Conservation (phyloP, 2,329 filamentous ascomycete genomes). For the Bisporella sp. region DNA sequence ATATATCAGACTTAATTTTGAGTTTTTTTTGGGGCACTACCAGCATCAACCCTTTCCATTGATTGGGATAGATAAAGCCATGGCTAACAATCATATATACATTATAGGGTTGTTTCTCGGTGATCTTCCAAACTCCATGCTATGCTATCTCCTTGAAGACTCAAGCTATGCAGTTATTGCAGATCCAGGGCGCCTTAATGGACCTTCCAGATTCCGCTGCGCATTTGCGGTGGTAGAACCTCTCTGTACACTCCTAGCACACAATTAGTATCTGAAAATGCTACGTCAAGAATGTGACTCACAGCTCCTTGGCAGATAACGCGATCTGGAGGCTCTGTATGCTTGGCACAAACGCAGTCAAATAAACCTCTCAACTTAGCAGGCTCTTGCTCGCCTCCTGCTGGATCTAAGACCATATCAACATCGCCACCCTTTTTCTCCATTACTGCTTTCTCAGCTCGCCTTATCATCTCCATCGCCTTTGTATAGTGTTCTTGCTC, state of each 20-base stretch:
- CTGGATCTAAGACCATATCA: not conserved
- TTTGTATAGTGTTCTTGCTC: constrained; percentile 5
- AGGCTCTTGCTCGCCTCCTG: not conserved
- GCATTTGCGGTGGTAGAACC: constrained; percentile 15
- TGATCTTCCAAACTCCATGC: not conserved
- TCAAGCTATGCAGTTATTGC: constrained; percentile 8
- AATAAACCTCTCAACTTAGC: constrained; percentile 6
- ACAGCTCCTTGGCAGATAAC: constrained; percentile 15
- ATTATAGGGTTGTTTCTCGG: no score
- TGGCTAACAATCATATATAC: no score
- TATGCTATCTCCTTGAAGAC: not conserved
- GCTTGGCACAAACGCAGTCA: constrained; percentile 17
- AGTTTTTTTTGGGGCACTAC: no score
- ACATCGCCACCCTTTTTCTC: not conserved
- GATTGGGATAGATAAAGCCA: not conserved
- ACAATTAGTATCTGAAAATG: not conserved
- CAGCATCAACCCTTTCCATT: not conserved
- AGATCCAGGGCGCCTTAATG: constrained; percentile 8
- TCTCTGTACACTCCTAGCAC: constrained; percentile 11
- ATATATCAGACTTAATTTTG: no score
- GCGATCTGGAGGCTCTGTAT: constrained; percentile 7
- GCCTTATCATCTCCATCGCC: constrained; percentile 10
- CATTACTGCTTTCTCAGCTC: constrained; percentile 1
- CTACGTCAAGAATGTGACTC: constrained; percentile 4
- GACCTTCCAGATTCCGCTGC: constrained; percentile 5